phyloP scores from a whole-genome alignment of 805 yeast species.

The Naumovozyma castellii region DNA sequence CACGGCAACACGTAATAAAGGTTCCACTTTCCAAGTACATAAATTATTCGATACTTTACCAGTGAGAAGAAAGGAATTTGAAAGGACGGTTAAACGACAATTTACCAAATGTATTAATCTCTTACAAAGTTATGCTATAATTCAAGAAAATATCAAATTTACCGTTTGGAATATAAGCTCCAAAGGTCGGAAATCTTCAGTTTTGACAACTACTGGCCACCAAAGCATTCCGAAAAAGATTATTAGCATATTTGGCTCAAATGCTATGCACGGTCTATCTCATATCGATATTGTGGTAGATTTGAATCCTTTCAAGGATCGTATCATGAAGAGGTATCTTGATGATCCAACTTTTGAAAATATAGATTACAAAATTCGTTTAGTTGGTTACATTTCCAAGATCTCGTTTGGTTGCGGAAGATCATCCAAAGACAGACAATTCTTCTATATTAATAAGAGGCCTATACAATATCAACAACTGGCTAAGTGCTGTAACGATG shows the following conservation, averaged over 20 bases:
- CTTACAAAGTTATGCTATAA: slow-evolving; percentile 60
- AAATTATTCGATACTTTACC: slow-evolving; percentile 64
- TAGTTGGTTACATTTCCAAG: slow-evolving; percentile 62
- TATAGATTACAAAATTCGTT: slow-evolving; percentile 28
- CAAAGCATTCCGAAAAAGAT: slow-evolving; percentile 46
- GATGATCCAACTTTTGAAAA: slow-evolving; percentile 8
- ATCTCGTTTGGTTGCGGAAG: slow-evolving; percentile 75
- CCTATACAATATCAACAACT: slow-evolving; percentile 57
- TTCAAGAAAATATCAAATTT: slow-evolving; percentile 49
- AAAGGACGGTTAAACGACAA: slow-evolving; percentile 58
- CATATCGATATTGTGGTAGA: slow-evolving; percentile 38
- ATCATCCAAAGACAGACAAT: slow-evolving; percentile 64
- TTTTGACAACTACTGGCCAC: slow-evolving; percentile 52
- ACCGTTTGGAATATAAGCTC: slow-evolving; percentile 44
- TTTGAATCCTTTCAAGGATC: slow-evolving; percentile 26
- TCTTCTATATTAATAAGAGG: slow-evolving; percentile 60
- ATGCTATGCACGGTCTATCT: slow-evolving; percentile 48
- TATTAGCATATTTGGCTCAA: slow-evolving; percentile 60
- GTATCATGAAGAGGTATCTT: slow-evolving; percentile 10
- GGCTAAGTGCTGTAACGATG: slow-evolving; percentile 56
- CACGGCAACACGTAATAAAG: slow-evolving; percentile 47
- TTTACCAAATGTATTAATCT: slow-evolving; percentile 56
- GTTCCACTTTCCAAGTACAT: slow-evolving; percentile 55
- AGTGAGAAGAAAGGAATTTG: slow-evolving; percentile 69
- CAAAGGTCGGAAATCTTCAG: slow-evolving; percentile 40